Conservation (phyloP, 2,329 filamentous ascomycete genomes). For the Monilinia laxa region DNA sequence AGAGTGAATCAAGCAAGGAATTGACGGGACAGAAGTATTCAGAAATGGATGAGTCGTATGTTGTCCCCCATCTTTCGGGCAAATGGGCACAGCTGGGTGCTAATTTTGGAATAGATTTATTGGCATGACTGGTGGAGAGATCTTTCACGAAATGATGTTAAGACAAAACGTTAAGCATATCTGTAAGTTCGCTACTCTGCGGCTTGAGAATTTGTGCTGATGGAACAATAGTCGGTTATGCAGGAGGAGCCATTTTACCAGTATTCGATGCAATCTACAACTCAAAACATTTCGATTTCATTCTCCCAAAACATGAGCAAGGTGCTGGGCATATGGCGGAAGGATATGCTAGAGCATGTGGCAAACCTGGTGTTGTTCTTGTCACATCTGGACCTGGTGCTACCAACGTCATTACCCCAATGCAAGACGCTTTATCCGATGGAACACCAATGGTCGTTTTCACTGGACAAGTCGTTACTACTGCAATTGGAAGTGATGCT, state of each 20-base stretch:
- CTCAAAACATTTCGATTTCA: conserved; percentile 93
- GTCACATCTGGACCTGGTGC: conserved; percentile 96
- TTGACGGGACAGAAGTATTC: conserved; percentile 51
- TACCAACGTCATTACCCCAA: conserved; percentile 93
- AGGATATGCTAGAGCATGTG: conserved; percentile 90
- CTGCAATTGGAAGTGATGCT: conserved; percentile 88
- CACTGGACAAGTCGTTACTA: conserved; percentile 86
- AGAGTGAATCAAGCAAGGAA: conserved; percentile 51
- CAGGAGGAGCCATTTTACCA: conserved; percentile 92
- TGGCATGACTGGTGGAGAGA: conserved; percentile 91
- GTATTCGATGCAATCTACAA: conserved; percentile 99
- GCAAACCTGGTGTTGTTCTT: conserved; percentile 91
- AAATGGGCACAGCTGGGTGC: conserved; percentile 18
- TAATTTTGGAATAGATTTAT: conserved; percentile 63
- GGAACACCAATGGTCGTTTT: conserved; percentile 97
- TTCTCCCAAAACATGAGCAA: conserved; percentile 94
- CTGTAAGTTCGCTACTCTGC: conserved; percentile 60
- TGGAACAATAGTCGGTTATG: conserved; percentile 68
- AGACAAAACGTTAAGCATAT: conserved; percentile 89
- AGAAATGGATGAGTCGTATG: conserved; percentile 80
- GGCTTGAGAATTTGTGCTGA: conserved; percentile 27
- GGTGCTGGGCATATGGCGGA: conserved; percentile 98
- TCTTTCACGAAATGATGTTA: conserved; percentile 99
- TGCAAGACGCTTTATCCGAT: conserved; percentile 94
- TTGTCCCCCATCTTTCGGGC: conserved; percentile 33